A percentile compares a stretch with the other conserved stretches of the same genome.
Evolutionary conservation across 2,329 filamentous ascomycete genomes (phyloP).

Genomic region (Beauveria varroae): DNA sequence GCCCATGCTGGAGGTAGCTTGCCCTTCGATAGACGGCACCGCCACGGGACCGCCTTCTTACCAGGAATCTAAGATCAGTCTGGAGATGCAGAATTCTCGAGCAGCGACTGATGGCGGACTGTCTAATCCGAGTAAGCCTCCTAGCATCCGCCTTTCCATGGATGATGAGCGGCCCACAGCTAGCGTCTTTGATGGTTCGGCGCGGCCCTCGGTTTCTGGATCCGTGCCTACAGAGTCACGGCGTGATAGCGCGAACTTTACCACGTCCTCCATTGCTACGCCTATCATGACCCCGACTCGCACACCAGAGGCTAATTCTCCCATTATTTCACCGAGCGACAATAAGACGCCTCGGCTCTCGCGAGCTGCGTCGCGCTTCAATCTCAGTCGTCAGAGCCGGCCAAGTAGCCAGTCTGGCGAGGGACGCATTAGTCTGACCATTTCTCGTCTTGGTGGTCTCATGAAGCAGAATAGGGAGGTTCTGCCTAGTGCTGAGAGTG

Average conservation of each 20-base stretch:
- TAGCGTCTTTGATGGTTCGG: conserved; percentile 39
- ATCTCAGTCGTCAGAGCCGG: conserved; percentile 42
- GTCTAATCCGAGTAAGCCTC: conserved; percentile 28
- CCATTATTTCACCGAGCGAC: conserved; percentile 42
- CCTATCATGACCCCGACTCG: conserved; percentile 28
- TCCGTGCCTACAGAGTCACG: conserved; percentile 31
- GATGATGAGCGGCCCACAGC: conserved; percentile 44
- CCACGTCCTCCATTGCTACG: conserved; percentile 34
- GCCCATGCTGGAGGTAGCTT: conserved; percentile 66
- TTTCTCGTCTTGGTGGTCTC: conserved; percentile 47
- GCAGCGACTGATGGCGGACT: not conserved
- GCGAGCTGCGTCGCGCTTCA: conserved; percentile 49
- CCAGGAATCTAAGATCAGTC: conserved; percentile 39
- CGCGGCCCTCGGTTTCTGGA: conserved; percentile 28
- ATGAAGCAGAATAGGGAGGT: conserved; percentile 45
- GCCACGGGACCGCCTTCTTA: conserved; percentile 52
- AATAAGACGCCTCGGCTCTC: conserved; percentile 46
- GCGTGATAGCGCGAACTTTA: conserved; percentile 44
- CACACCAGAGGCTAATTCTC: conserved; percentile 29
- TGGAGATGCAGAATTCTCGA: conserved; percentile 25
- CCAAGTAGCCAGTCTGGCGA: conserved; percentile 53
- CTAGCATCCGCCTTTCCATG: conserved; percentile 47
- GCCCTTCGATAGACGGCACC: conserved; percentile 38
- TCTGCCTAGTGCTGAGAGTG: conserved; percentile 14
- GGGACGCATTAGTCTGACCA: conserved; percentile 48